Conservation (phyloP, 176 grass and related monocot genomes). For the Ananas comosus region DNA sequence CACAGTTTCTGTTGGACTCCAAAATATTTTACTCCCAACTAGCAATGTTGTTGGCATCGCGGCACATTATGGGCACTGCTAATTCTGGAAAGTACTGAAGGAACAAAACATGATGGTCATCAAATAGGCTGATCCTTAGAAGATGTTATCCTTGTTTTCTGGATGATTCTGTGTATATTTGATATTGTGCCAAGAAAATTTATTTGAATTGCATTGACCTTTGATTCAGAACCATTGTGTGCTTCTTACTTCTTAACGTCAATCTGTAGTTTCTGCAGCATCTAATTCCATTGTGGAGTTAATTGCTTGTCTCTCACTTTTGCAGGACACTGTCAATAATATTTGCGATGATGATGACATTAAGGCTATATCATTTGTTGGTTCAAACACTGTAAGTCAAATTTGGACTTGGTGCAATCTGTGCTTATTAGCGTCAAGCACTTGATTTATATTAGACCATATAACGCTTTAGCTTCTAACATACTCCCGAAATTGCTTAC, state of each 20-base stretch:
- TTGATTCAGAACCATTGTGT: neutral
- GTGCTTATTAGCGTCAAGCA: neutral
- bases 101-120: neutral
- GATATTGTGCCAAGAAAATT: neutral
- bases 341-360: constrained; percentile 90
- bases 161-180: neutral
- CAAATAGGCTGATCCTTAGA: neutral
- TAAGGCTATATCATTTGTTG: constrained; percentile 98
- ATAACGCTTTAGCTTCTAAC: neutral
- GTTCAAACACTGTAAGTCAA: constrained; percentile 89
- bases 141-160: neutral
- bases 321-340: constrained; percentile 90
- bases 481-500: neutral
- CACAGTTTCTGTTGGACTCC: neutral
- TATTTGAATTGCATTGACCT: neutral
- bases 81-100: neutral
- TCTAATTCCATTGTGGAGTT: neutral
- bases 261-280: neutral
- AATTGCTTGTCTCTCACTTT: constrained; percentile 16
- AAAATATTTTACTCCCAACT: neutral
- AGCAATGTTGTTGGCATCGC: neutral
- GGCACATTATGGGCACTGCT: neutral
- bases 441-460: neutral
- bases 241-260: neutral
- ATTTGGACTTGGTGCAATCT: constrained; percentile 9